phyloP scores from a whole-genome alignment of 164 flowering plant genomes.

The Litsea cubeba region DNA sequence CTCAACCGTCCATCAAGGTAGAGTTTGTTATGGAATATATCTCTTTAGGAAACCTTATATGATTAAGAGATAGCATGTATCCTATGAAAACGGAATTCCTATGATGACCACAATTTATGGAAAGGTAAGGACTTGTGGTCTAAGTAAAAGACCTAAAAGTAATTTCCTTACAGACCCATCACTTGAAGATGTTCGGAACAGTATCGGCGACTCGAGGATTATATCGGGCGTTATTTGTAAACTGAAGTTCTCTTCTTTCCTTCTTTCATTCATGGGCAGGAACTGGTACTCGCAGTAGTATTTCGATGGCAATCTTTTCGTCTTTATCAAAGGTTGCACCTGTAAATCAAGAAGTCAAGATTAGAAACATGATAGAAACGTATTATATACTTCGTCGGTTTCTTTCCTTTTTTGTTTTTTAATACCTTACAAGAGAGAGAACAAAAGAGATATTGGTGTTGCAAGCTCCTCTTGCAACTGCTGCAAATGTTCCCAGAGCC shows the following conservation, averaged over 20 bases:
- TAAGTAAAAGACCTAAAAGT: no score
- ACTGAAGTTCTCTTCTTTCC: conserved; percentile 14
- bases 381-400: neutral
- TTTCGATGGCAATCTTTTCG: conserved; percentile 38
- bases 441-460: conserved; percentile 70
- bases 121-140: no score
- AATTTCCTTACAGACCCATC: conserved; percentile 14
- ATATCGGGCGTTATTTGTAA: conserved; percentile 28
- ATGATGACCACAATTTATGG: no score
- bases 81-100: no score
- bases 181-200: neutral
- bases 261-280: conserved; percentile 25
- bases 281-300: conserved; percentile 44
- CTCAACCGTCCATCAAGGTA: no score
- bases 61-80: no score
- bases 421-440: conserved; percentile 80
- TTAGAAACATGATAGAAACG: conserved; percentile 10
- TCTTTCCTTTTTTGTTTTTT: neutral
- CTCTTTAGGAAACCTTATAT: no score
- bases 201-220: conserved; percentile 29
- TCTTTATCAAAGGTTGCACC: conserved; percentile 47
- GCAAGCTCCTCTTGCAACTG: conserved; percentile 68
- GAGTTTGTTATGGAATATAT: no score
- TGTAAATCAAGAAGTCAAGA: conserved; percentile 14
- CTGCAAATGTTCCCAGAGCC: conserved; percentile 60